Conservation (phyloP, 1,139 yeast genomes). For the Arxiozyma telluris region DNA sequence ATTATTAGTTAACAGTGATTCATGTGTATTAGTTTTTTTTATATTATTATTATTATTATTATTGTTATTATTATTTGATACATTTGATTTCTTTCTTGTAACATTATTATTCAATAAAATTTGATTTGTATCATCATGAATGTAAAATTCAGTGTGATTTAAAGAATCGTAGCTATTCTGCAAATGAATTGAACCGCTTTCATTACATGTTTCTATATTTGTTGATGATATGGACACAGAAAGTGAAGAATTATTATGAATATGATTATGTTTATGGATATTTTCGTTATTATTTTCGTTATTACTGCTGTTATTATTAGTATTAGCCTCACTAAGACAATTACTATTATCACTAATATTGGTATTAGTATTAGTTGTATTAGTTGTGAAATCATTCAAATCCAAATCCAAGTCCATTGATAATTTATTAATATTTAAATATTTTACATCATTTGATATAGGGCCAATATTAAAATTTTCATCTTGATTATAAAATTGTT, state of each 20-base stretch:
- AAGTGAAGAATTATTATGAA: not conserved
- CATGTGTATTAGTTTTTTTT: slow-evolving; percentile 13
- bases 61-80: not conserved
- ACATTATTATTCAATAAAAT: slow-evolving; percentile 15
- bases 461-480: not conserved
- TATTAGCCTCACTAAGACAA: not conserved
- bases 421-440: no score
- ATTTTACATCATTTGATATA: not conserved
- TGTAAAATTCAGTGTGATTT: slow-evolving; percentile 23
- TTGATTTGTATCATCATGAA: slow-evolving; percentile 16
- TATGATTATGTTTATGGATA: not conserved
- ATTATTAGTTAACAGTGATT: slow-evolving; percentile 11
- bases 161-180: slow-evolving; percentile 8
- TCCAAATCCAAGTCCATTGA: not conserved
- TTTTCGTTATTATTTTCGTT: not conserved
- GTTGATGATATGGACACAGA: slow-evolving; percentile 1
- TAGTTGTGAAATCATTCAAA: not conserved
- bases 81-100: slow-evolving; percentile 11
- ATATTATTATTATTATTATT: not conserved
- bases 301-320: not conserved
- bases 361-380: not conserved
- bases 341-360: not conserved
- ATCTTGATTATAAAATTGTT: not conserved
- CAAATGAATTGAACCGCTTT: not conserved
- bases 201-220: not conserved